Base-by-base conservation (phyloP, 805 yeast species). In the Ogataea pignaliae region DNA sequence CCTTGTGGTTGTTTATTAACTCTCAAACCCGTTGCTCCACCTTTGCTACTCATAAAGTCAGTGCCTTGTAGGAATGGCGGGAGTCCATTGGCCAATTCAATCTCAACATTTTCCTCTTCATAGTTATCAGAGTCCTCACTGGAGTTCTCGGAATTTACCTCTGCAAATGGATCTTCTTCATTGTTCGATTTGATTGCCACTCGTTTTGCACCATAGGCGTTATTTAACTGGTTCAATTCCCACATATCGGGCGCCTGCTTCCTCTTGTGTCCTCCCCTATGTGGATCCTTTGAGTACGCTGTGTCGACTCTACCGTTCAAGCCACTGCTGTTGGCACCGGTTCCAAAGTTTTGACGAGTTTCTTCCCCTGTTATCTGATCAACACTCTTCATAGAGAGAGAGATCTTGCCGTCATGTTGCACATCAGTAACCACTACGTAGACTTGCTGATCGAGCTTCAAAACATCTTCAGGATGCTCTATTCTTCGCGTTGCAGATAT, bases 191-290 rank as follows among this genome's bases (percentile, higher is more conserved):
- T 40, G 17, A 43, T 21, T 8, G 46, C 42, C 18, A 42, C 33
- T 38, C 48, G 55, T 16, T 55, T 58, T n/a, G 55, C 61, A 9
- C 62, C 67, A 48, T 47, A 64, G 2, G 66, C 68, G 26, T 60
- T 56, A 36, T 53, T 85, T 37, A 90, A 66, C 58, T 90, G 97
- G 30, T 85, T 71, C 41, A 87, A 73, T 58, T 91, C 97, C 96
- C 97, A 90, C 44, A 88, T 65, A 63, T 90, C 98, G 0, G 95
- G 95, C 0, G 95, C 85, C 0, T 95, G 83, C 31, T 83, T 61
- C 41, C 86, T 71, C 47, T 72, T 65, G 48, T 63, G 68, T 16
- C 51, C 44, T 34, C 50, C 38, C 28, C 39, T 41, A 34, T 34
- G 44, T 29, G 36, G 51, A 21, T 7, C 26, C 26, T 21, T 21